Percentiles rank a stretch among this genome's conserved stretches.
These are phyloP conservation scores for Schizochytrium sp. DNA, from an alignment of 108 stramenopile species.

Conservation along the genomic window DNA sequence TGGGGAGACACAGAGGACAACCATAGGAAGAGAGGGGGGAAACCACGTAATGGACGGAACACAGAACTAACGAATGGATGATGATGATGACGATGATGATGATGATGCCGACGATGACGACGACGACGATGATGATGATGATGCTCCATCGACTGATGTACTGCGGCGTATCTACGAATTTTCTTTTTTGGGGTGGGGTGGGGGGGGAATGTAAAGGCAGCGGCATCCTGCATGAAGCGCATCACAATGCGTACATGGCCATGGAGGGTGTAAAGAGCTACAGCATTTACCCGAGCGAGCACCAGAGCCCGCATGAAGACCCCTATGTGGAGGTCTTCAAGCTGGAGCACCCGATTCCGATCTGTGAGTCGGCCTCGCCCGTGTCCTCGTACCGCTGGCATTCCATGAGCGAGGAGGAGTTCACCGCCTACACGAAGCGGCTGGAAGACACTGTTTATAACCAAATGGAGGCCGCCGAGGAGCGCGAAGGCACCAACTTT, in stretches of 20 bases:
- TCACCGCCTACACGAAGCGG: neutral
- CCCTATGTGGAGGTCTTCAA: neutral
- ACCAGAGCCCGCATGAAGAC: neutral
- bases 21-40: too few species aligned
- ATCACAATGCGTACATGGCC: neutral
- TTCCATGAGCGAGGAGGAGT: neutral
- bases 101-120: too few species aligned
- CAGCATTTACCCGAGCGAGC: neutral
- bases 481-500: neutral
- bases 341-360: neutral
- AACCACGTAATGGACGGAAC: too few species aligned
- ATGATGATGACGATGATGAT: too few species aligned
- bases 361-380: neutral
- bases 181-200: too few species aligned
- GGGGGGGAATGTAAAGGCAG: neutral
- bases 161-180: neutral
- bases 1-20: too few species aligned
- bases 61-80: too few species aligned
- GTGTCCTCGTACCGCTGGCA: neutral
- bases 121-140: too few species aligned
- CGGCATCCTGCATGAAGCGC: neutral
- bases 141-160: too few species aligned
- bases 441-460: neutral
- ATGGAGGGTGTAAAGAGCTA: neutral
- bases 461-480: neutral